Evolutionary conservation across 345 rosid genomes (phyloP).

Genomic region (Salix koriyanagi): DNA sequence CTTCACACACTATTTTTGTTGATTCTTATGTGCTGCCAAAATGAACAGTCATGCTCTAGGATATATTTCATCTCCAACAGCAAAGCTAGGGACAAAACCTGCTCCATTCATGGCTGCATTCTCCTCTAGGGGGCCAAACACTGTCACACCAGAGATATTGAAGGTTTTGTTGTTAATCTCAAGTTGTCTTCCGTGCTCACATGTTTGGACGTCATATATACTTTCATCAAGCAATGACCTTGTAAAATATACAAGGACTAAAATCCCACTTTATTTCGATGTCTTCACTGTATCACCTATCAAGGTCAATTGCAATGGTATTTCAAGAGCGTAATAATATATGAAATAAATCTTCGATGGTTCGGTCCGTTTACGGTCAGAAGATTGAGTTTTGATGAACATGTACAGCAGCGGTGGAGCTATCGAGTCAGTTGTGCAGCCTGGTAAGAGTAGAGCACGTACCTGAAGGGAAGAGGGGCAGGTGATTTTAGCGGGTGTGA

Average conservation of each 20-base stretch:
- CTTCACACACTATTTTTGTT: background rate
- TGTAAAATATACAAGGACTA: no score
- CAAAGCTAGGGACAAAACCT: constrained; percentile 29
- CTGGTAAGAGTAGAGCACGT: constrained; percentile 2
- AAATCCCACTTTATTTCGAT: background rate
- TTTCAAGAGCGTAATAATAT: background rate
- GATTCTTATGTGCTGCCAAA: background rate
- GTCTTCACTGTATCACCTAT: constrained; percentile 25
- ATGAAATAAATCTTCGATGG: no score
- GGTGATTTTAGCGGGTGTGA: constrained; percentile 40
- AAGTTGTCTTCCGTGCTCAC: no score
- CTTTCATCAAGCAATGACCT: no score
- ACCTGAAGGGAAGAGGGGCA: constrained; percentile 40
- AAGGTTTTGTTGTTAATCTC: constrained; percentile 27
- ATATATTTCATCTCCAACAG: constrained; percentile 32
- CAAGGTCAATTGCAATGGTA: constrained; percentile 23
- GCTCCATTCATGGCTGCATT: constrained; percentile 66
- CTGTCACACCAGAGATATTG: constrained; percentile 52
- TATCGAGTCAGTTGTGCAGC: constrained; percentile 26
- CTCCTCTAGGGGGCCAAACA: constrained; percentile 67
- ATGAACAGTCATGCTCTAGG: constrained; percentile 43
- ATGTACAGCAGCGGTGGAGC: constrained; percentile 58
- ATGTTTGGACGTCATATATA: no score
- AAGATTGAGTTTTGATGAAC: constrained; percentile 40
- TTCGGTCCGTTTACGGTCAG: constrained; percentile 29